Conservation (phyloP, 1,139 yeast species). For the Candida mesenterica region DNA sequence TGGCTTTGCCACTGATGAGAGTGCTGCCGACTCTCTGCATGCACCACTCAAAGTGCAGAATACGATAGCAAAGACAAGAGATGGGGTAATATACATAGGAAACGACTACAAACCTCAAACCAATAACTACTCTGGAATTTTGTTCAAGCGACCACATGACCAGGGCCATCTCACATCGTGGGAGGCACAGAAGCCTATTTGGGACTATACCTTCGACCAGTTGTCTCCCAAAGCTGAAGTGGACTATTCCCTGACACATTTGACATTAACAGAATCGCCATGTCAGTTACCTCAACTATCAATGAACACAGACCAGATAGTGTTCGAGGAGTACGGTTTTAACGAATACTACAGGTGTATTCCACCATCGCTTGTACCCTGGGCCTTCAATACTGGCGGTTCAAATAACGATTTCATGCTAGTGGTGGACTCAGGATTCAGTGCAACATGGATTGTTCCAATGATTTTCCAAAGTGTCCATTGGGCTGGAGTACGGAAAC, state of each 20-base stretch:
- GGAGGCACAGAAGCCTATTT: slow-evolving; percentile 88
- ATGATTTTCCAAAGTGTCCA: slow-evolving; percentile 75
- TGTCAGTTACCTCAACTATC: slow-evolving; percentile 81
- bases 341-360: slow-evolving; percentile 59
- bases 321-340: slow-evolving; percentile 92
- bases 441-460: slow-evolving; percentile 86
- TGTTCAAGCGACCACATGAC: slow-evolving; percentile 79
- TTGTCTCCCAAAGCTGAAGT: slow-evolving; percentile 30
- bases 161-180: slow-evolving; percentile 87
- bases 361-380: slow-evolving; percentile 71
- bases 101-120: slow-evolving; percentile 60
- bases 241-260: slow-evolving; percentile 49
- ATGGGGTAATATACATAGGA: slow-evolving; percentile 73
- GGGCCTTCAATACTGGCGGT: slow-evolving; percentile 38
- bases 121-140: slow-evolving; percentile 72
- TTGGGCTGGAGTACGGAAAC: slow-evolving; percentile 73
- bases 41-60: slow-evolving; percentile 66
- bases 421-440: slow-evolving; percentile 86
- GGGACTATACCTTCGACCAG: slow-evolving; percentile 70
- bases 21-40: no score
- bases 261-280: slow-evolving; percentile 74
- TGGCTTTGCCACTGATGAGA: slow-evolving; percentile 49
- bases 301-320: slow-evolving; percentile 83
- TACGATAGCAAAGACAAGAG: slow-evolving; percentile 71
- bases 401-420: slow-evolving; percentile 60